These are phyloP conservation scores for Teratosphaeria viscida DNA, from an alignment of 2,329 filamentous ascomycete species.

Conservation along the genomic window DNA sequence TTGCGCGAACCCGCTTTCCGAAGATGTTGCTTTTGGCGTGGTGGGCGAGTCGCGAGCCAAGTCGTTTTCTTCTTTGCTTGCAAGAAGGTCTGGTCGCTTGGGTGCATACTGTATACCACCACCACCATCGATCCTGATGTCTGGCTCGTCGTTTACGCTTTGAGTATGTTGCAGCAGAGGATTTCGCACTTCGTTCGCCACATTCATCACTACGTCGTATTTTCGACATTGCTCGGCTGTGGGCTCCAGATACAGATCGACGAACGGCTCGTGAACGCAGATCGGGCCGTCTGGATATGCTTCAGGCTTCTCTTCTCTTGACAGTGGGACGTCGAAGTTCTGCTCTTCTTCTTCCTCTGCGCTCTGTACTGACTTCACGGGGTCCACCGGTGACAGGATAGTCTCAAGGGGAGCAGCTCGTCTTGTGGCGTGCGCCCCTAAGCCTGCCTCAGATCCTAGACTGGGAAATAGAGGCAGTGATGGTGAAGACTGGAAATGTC, in stretches of 20 bases:
- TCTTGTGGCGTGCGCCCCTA: not conserved
- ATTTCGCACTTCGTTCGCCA: constrained; percentile 70
- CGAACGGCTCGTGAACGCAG: constrained; percentile 66
- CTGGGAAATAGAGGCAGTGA: constrained; percentile 45
- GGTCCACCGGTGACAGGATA: constrained; percentile 20
- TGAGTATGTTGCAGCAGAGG: constrained; percentile 44
- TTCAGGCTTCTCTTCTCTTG: constrained; percentile 59
- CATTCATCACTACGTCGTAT: constrained; percentile 78
- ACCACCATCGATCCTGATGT: constrained; percentile 22
- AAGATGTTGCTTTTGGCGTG: constrained; percentile 46
- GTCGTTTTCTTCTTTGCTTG: not conserved
- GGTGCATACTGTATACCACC: constrained; percentile 25
- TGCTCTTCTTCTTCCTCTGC: constrained; percentile 41
- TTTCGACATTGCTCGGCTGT: constrained; percentile 64
- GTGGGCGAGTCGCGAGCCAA: constrained; percentile 29
- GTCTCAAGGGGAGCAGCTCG: constrained; percentile 14
- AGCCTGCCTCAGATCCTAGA: constrained; percentile 17
- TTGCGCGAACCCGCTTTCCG: constrained; percentile 12
- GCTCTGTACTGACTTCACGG: constrained; percentile 8
- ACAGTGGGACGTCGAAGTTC: constrained; percentile 47
- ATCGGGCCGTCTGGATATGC: constrained; percentile 75
- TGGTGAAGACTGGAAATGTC: constrained; percentile 53
- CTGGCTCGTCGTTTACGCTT: constrained; percentile 17
- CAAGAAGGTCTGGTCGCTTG: constrained; percentile 8
- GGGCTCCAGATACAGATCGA: constrained; percentile 72